Percentiles rank a stretch among this genome's conserved stretches.
Conservation (phyloP, 2,329 filamentous ascomycete species). For the Zasmidium cellare region DNA sequence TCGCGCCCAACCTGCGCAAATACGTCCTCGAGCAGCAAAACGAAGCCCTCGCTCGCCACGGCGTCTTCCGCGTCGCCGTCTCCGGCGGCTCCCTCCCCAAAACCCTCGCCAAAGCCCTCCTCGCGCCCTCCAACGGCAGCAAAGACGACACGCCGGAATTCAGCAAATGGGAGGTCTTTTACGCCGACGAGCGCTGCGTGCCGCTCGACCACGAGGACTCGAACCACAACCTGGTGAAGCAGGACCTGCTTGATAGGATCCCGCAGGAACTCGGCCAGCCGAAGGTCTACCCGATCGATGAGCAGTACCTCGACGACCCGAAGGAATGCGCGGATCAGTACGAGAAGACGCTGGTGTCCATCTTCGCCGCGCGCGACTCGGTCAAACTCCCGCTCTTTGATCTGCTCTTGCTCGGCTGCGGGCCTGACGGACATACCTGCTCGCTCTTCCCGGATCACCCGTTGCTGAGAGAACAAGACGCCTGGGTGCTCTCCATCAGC, state of each 20-base stretch:
- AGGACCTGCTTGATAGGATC: constrained; percentile 85
- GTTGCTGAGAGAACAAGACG: constrained; percentile 79
- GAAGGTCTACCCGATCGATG: constrained; percentile 76
- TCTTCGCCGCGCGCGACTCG: constrained; percentile 88
- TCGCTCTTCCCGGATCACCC: constrained; percentile 89
- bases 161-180: constrained; percentile 95
- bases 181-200: constrained; percentile 94
- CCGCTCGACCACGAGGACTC: constrained; percentile 89
- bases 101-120: constrained; percentile 79
- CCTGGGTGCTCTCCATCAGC: constrained; percentile 89
- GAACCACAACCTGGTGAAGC: constrained; percentile 87
- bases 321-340: constrained; percentile 94
- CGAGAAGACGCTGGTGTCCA: constrained; percentile 79
- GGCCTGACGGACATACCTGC: constrained; percentile 96
- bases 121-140: constrained; percentile 52
- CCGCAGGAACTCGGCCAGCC: constrained; percentile 67
- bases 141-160: constrained; percentile 69
- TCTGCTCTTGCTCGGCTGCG: constrained; percentile 86
- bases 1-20: constrained; percentile 74
- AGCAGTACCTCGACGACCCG: constrained; percentile 67
- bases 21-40: constrained; percentile 84
- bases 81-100: constrained; percentile 92
- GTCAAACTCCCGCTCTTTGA: constrained; percentile 96
- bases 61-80: constrained; percentile 84
- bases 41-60: constrained; percentile 75